Base-by-base conservation (phyloP, 306 rosid genomes). In the Mucuna pruriens region DNA sequence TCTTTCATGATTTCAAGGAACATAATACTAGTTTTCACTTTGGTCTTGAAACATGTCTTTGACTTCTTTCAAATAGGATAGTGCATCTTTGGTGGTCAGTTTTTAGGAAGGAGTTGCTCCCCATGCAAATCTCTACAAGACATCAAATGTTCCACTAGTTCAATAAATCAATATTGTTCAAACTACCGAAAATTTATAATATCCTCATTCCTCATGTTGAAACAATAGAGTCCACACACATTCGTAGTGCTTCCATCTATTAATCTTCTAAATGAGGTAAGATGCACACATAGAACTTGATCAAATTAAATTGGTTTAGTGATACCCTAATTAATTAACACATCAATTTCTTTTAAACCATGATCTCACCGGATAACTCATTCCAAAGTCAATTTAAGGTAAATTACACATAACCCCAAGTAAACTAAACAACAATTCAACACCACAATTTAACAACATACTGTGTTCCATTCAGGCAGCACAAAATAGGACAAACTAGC, bases 1-100 rank as follows among this genome's bases (percentile, higher is more conserved):
- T 92, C 97, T 81, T 90, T 92, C 95, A 92, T 89, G 84, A 92
- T 94, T 87, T 92, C 94, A 57, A 90, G 93, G 86, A 92, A 92
- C 88, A 29, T 29, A n/a, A n/a, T n/a, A n/a, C n/a, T n/a, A 93
- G 64, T 91, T 93, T 51, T 89, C 94, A 78, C 69, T 87, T 75
- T 93, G 92, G 49, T 93, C 91, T 26, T 84, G 90, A 83, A 90
- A 88, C 91, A 85, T 87, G 78, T 85, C 90, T 86, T 88, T 91
- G 75, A 90, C 92, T 76, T 91, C 91, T 88, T 90, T 91, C 81
- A 93, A 85, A 77, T 91, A 93, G 22, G 91, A 85, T 67, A 91
- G 77, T 20, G 96, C 92, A 70, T 93, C 97, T 80, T 81, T 84
- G 17, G 96, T 89, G 7, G 96, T 91, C 76, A 91, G 68, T 71